These are phyloP conservation scores for Colletotrichum tamarilloi DNA, from an alignment of 2,329 filamentous ascomycete genomes.

Conservation along the genomic window DNA sequence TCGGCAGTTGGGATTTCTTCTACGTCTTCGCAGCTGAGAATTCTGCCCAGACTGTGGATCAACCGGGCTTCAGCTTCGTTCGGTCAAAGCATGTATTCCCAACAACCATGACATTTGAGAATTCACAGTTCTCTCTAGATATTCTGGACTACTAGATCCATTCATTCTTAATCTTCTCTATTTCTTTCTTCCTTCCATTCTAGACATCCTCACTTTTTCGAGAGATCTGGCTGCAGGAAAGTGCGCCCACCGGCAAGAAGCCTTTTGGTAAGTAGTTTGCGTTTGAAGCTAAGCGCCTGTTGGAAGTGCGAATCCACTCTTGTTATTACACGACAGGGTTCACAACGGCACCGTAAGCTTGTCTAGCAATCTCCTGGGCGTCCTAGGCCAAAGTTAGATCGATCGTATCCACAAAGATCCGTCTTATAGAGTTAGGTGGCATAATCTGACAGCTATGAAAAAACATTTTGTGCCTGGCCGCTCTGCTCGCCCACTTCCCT, in stretches of 20 bases:
- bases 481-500: neutral
- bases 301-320: neutral
- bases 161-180: rapidly evolving
- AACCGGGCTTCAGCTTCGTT: neutral
- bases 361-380: neutral
- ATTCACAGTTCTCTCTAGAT: neutral
- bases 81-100: neutral
- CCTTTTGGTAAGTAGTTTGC: neutral
- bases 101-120: neutral
- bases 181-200: neutral
- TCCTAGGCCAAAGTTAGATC: no score
- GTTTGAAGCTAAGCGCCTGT: neutral
- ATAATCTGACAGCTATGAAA: no score
- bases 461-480: neutral
- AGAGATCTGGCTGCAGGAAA: neutral
- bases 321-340: neutral
- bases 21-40: neutral
- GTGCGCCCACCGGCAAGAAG: neutral
- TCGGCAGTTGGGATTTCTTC: neutral
- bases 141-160: neutral
- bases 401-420: neutral
- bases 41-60: neutral
- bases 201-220: neutral
- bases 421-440: neutral
- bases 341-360: neutral